phyloP scores from a whole-genome alignment of 495 filamentous ascomycete species.

The Terfezia boudieri region DNA sequence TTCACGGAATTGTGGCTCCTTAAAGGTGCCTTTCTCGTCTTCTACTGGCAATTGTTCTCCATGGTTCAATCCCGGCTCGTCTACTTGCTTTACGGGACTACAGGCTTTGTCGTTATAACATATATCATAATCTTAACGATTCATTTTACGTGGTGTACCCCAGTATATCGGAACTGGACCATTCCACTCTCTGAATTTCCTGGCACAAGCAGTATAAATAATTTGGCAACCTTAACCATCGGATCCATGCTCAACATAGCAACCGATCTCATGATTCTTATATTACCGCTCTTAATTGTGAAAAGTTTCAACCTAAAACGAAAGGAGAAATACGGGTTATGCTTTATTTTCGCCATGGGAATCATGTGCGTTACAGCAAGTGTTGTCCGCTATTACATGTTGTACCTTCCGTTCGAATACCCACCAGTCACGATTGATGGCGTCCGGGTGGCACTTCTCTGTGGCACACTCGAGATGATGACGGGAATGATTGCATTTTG shows the following conservation, averaged over 20 bases:
- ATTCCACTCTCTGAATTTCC: background rate
- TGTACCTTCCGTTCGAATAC: background rate
- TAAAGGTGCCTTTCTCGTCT: conserved; percentile 4
- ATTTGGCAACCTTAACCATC: background rate
- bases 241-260: background rate
- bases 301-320: background rate
- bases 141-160: background rate
- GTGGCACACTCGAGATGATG: background rate
- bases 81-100: background rate
- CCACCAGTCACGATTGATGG: background rate
- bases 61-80: background rate
- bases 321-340: background rate
- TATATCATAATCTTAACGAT: background rate
- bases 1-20: background rate
- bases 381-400: background rate
- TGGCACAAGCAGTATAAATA: background rate
- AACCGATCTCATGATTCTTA: background rate
- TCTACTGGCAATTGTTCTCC: conserved; percentile 4
- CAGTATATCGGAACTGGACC: background rate
- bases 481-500: background rate
- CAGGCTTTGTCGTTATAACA: background rate
- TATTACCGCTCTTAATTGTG: background rate
- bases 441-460: background rate
- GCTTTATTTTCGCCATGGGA: background rate
- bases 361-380: background rate